A percentile compares a stretch with the other conserved stretches of the same genome.
Evolutionary conservation across 2,329 filamentous ascomycete genomes (phyloP).

Genomic region (Trichophaea hybrida): DNA sequence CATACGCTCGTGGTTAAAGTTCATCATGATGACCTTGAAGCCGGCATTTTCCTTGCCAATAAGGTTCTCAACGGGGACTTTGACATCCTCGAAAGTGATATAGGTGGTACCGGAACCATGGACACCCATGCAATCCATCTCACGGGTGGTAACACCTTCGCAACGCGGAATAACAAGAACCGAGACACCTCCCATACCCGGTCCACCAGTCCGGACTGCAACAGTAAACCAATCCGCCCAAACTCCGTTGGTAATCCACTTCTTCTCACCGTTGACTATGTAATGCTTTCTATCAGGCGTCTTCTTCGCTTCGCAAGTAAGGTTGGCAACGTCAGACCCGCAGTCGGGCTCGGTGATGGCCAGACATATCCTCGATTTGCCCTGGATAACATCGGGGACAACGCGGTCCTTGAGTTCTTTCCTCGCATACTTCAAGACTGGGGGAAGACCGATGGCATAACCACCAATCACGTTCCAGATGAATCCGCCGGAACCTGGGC

Average conservation of each 20-base stretch:
- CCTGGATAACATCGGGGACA: conserved; percentile 70
- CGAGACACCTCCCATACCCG: conserved; percentile 84
- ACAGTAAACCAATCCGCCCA: conserved; percentile 97
- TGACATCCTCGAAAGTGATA: conserved; percentile 96
- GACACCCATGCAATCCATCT: conserved; percentile 97
- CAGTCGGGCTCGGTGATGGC: conserved; percentile 96
- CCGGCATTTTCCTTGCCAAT: conserved; percentile 97
- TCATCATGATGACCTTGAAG: conserved; percentile 94
- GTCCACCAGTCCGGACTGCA: conserved; percentile 74
- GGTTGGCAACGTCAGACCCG: conserved; percentile 84
- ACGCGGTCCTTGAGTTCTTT: conserved; percentile 74
- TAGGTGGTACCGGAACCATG: conserved; percentile 94
- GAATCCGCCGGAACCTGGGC: conserved; percentile 75
- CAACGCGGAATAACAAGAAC: conserved; percentile 83
- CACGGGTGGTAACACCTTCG: conserved; percentile 71
- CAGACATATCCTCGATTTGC: conserved; percentile 93
- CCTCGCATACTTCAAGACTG: conserved; percentile 81
- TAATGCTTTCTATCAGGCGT: conserved; percentile 95
- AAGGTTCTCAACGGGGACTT: conserved; percentile 97
- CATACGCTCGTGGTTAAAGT: conserved; percentile 98
- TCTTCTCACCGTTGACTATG: conserved; percentile 99
- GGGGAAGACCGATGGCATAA: conserved; percentile 89
- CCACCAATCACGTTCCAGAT: conserved; percentile 96
- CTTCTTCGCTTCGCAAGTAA: conserved; percentile 90
- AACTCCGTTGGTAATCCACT: conserved; percentile 98